Evolutionary conservation across 2,329 filamentous ascomycete species (phyloP), one percentile per base, ranked within the genome.

Genomic region (Aureobasidium sp.): DNA sequence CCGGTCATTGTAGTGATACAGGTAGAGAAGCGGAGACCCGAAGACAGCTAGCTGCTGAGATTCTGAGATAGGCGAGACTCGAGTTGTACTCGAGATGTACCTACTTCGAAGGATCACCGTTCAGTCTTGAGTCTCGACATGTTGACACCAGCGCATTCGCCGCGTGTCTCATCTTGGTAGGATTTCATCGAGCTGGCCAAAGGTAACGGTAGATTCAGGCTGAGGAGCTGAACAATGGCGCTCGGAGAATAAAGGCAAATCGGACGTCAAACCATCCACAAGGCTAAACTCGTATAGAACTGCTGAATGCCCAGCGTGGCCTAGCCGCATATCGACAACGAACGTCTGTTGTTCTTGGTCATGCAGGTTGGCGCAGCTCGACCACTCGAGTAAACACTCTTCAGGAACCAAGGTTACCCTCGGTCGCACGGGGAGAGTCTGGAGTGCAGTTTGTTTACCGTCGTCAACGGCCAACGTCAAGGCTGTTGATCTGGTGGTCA

Each of bases 171-270:
- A 5, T 17, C 24, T 48, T 15, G 37, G 6, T 42, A 44, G 2
- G 50, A 15, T 44, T 11, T 3, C 22, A 9, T 8, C 5, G 52
- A 29, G 52, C 31, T 44, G 14, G 14, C 19, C 7, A 27, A 12
- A 54, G 35, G 8, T 42, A 24, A 44, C 44, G 44, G 27, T 12
- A 53, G 19, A 19, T 53, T 33, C 24, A 31, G 17, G n/a, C n/a
- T 33, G 17, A 53, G 14, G 19, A 40, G 50, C 50, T 53, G 50
- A 53, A 48, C 6, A 27, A 57, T 44, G 53, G 53, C 53, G 53
- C 35, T 45, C 53, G 53, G 53, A 57, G 53, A 57, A 57, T 57
- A 45, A 57, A 57, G 53, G 53, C 39, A 57, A 57, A 57, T 22
- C n/a, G 14, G 29, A 57, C 40, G 29, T 57, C 39, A 24, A 33